Evolutionary conservation across 2,329 filamentous ascomycete genomes (phyloP).

Genomic region (Plectosphaerella cucumerina): DNA sequence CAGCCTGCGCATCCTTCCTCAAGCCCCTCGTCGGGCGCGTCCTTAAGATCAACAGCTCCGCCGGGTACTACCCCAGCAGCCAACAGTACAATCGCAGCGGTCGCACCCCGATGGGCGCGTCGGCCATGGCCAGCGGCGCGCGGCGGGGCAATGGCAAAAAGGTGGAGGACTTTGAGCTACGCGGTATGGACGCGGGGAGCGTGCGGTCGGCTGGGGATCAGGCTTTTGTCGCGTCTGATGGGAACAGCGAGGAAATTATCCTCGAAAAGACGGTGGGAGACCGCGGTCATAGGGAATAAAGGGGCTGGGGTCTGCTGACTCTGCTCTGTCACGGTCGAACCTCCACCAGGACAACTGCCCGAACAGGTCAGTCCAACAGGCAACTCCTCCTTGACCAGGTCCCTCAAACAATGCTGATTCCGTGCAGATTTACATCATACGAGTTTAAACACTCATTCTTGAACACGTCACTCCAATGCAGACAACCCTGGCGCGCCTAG

Average conservation of each 20-base stretch:
- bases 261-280: not conserved
- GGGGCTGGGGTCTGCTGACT: no score
- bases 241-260: conserved; percentile 6
- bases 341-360: no score
- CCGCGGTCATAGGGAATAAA: no score
- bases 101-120: not conserved
- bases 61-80: conserved; percentile 4
- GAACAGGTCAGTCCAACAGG: no score
- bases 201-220: not conserved
- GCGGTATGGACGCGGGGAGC: not conserved
- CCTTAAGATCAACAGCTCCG: conserved; percentile 18
- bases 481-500: no score
- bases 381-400: no score
- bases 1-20: conserved; percentile 32
- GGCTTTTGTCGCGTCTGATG: not conserved
- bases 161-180: conserved; percentile 3
- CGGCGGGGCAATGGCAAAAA: no score
- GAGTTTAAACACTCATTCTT: no score
- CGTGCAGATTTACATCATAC: no score
- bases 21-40: conserved; percentile 27
- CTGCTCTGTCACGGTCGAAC: no score
- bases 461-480: no score
- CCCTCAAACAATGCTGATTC: no score
- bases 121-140: not conserved
- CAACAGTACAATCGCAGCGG: conserved; percentile 4